Evolutionary conservation across 192 early-diverging fungal genomes (phyloP), one percentile per base, ranked within the genome.

Genomic region (Haplosporangium gracile): DNA sequence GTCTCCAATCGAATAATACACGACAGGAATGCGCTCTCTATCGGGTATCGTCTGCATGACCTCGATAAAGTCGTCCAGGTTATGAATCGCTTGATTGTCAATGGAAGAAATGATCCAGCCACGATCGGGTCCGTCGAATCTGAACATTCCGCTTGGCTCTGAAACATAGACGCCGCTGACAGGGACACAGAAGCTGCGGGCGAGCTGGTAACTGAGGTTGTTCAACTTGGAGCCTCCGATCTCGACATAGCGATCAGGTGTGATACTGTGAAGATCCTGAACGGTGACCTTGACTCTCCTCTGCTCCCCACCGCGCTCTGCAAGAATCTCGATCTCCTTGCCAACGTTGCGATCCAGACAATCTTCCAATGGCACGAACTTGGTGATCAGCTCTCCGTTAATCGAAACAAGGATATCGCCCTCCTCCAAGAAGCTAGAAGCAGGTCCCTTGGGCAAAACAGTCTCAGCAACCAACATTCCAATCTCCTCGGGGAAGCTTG

Each of bases 221-320:
- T 95, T 91, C 39, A 95, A 82, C 76, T 94, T 95, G 38, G 92
- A 93, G 24, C 97, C 97, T 71, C 97, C 97, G 76, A 97, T 92
- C 81, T 96, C 94, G 6, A 99, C 93, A 89, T 94, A 96, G 16
- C 95, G 91, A 81, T 96, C 93, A 9, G 97, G 97, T 1, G 97
- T 97, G 80, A 96, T 93, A n/a, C 91, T 88, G 82, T 97, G 95
- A n/a, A 97, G 85, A 80, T 97, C 93, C 45, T 93, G 90, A 8
- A 96, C 95, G 7, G 38, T 38, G 65, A 96, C 88, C 11, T 70
- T 85, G 69, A 95, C 90, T 40, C 90, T 88, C 82, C 95, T 87
- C 26, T 88, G 88, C 74, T 92, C 88, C 38, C 96, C 96, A 55
- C 96, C 96, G n/a, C 96, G 89, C 79, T 96, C 93, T n/a, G 95